Conservation (phyloP, 148 eudicot species). For the Talinum fruticosum region DNA sequence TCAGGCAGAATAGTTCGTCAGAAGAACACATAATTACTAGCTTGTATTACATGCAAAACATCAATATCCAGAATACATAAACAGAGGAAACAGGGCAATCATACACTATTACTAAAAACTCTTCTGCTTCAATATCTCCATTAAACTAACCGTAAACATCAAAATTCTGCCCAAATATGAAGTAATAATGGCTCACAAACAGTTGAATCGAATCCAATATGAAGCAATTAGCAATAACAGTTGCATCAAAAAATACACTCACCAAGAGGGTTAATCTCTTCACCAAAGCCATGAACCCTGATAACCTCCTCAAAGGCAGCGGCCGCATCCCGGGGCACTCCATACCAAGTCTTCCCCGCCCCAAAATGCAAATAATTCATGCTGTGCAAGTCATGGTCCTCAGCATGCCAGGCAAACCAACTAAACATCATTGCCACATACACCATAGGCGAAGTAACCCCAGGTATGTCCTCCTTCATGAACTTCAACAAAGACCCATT, state of each 20-base stretch:
- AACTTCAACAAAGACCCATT: conserved; percentile 79
- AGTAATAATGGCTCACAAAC: background rate
- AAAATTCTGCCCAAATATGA: background rate
- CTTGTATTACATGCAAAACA: background rate
- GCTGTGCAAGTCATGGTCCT: conserved; percentile 97
- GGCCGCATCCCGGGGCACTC: conserved; percentile 87
- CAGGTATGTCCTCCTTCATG: conserved; percentile 97
- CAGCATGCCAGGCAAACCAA: conserved; percentile 99
- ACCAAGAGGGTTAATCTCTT: conserved; percentile 98
- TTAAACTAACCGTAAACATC: background rate
- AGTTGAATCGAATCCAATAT: conserved; percentile 1
- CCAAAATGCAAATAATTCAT: conserved; percentile 94
- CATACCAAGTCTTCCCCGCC: conserved; percentile 93
- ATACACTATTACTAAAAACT: background rate
- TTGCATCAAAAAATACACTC: conserved; percentile 23
- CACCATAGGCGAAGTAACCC: conserved; percentile 97
- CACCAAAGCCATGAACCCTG: conserved; percentile 84
- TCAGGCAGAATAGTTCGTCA: background rate
- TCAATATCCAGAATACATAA: background rate
- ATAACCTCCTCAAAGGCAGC: conserved; percentile 88
- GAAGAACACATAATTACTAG: background rate
- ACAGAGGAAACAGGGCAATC: conserved; percentile 2
- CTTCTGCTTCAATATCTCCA: conserved; percentile 1
- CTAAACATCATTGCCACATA: conserved; percentile 98
- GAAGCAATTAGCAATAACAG: background rate